Evolutionary conservation across 495 filamentous ascomycete genomes (phyloP).

Genomic region (Copromyces sp.): DNA sequence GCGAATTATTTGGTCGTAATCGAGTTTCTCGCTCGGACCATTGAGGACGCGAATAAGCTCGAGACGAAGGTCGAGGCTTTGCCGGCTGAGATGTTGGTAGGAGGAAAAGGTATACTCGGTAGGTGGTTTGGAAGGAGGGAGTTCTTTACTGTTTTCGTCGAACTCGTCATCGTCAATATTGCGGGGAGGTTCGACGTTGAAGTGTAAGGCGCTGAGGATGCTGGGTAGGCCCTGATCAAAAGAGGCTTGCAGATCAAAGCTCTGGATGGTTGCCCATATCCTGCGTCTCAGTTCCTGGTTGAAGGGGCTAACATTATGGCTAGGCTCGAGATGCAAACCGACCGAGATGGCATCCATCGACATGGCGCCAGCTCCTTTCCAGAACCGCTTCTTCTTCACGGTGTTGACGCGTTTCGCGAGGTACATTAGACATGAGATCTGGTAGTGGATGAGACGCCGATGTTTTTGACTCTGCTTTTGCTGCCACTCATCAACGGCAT

Average conservation of each 20-base stretch:
- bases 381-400: conserved; percentile 41
- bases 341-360: conserved; percentile 47
- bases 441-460: conserved; percentile 34
- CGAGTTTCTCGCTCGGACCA: conserved; percentile 21
- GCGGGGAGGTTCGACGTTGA: conserved; percentile 27
- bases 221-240: conserved; percentile 50
- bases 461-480: conserved; percentile 32
- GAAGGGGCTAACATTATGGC: conserved; percentile 33
- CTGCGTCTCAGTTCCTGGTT: conserved; percentile 55
- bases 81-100: conserved; percentile 32
- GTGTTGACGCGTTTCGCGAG: conserved; percentile 36
- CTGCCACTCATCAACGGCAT: conserved; percentile 28
- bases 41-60: conserved; percentile 30
- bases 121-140: conserved; percentile 23
- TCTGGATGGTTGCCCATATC: conserved; percentile 54
- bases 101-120: conserved; percentile 31
- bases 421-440: conserved; percentile 35
- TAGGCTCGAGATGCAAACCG: conserved; percentile 46
- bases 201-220: conserved; percentile 28
- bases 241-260: conserved; percentile 49
- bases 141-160: conserved; percentile 28
- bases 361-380: conserved; percentile 44
- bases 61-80: conserved; percentile 29
- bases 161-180: conserved; percentile 38
- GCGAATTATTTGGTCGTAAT: conserved; percentile 34